phyloP scores from a whole-genome alignment of 768 basidiomycete genomes.

The Lactarius vividus region DNA sequence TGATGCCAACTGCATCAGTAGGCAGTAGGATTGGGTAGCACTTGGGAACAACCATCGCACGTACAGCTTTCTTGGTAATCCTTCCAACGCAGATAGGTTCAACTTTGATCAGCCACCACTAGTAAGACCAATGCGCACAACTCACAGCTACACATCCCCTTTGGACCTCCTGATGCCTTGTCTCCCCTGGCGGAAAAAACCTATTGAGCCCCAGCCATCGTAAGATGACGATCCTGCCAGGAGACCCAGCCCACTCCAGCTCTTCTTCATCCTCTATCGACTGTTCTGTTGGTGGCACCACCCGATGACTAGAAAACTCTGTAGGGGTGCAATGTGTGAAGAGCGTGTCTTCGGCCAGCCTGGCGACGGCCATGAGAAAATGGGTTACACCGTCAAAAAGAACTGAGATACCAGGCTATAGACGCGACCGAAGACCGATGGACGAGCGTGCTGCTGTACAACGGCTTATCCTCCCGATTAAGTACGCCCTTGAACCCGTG shows the following conservation, averaged over 20 bases:
- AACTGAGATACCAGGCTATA: slow-evolving; percentile 51
- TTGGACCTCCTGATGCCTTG: slow-evolving; percentile 39
- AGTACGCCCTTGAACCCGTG: slow-evolving; percentile 41
- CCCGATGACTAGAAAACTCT: slow-evolving; percentile 41
- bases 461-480: slow-evolving; percentile 67
- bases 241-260: slow-evolving; percentile 21
- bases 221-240: slow-evolving; percentile 60
- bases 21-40: no score
- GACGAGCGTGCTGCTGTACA: slow-evolving; percentile 65
- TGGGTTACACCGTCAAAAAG: not conserved
- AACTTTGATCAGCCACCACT: not conserved
- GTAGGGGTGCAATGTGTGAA: slow-evolving; percentile 51
- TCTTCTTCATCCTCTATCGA: slow-evolving; percentile 25
- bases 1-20: not conserved
- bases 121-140: slow-evolving; percentile 7
- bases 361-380: slow-evolving; percentile 1
- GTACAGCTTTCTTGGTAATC: slow-evolving; percentile 76
- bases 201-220: slow-evolving; percentile 64
- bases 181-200: slow-evolving; percentile 54
- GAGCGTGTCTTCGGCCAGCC: slow-evolving; percentile 35
- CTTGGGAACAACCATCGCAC: slow-evolving; percentile 28
- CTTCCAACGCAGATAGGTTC: slow-evolving; percentile 36
- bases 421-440: slow-evolving; percentile 66
- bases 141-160: slow-evolving; percentile 63
- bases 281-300: slow-evolving; percentile 29